Evolutionary conservation across 345 rosid genomes (phyloP).

Genomic region (Cochlearia excelsa): DNA sequence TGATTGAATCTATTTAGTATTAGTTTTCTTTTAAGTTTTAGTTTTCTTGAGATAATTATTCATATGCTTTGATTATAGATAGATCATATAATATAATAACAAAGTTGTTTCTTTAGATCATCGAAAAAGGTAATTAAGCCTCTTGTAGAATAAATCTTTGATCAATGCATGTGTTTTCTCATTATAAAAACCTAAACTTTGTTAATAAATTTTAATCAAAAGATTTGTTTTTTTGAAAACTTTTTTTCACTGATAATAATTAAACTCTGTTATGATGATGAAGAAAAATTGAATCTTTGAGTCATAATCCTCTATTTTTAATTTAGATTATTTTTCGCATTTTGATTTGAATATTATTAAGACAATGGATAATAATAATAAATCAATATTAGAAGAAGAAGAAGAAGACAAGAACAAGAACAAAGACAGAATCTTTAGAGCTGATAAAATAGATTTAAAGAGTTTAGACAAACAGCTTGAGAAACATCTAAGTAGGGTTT

Average conservation of each 20-base stretch:
- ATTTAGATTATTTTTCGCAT: conserved; percentile 33
- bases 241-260: conserved; percentile 3
- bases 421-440: conserved; percentile 73
- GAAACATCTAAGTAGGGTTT: conserved; percentile 82
- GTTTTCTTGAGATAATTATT: too few relatives aligned
- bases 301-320: conserved; percentile 12
- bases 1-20: conserved; percentile 11
- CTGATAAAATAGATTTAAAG: conserved; percentile 80
- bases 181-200: not conserved
- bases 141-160: not conserved
- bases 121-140: not conserved
- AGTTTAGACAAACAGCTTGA: conserved; percentile 86
- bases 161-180: not conserved
- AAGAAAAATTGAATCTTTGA: conserved; percentile 14
- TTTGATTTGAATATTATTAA: conserved; percentile 9
- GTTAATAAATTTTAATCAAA: not conserved
- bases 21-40: too few relatives aligned
- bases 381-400: conserved; percentile 22
- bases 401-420: conserved; percentile 26
- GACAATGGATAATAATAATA: conserved; percentile 24
- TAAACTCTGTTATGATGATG: conserved; percentile 16
- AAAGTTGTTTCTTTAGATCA: too few relatives aligned
- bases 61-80: too few relatives aligned
- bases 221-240: conserved; percentile 1
- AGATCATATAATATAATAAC: too few relatives aligned